These are phyloP conservation scores for Saccharomyces pastorianus DNA, from an alignment of 1,139 yeast genomes.

Conservation along the genomic window DNA sequence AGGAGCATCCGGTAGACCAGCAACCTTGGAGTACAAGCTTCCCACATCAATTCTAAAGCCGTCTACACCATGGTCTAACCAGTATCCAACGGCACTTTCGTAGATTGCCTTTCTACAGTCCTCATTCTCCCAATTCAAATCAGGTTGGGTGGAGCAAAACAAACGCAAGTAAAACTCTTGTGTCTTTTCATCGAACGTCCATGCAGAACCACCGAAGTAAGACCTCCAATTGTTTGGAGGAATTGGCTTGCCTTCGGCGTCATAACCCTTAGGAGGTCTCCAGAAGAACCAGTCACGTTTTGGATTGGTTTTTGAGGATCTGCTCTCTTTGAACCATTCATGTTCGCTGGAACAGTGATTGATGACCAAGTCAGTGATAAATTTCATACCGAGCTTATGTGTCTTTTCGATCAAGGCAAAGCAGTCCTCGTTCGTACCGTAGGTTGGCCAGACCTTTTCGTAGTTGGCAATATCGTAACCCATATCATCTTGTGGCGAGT, in stretches of 20 bases:
- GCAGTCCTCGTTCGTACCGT: conserved; percentile 49
- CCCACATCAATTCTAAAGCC: conserved; percentile 55
- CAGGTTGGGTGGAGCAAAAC: conserved; percentile 48
- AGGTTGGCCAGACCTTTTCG: conserved; percentile 42
- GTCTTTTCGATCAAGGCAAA: conserved; percentile 16
- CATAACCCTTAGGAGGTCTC: conserved; percentile 41
- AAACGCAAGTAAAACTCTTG: conserved; percentile 47
- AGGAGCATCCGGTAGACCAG: conserved; percentile 38
- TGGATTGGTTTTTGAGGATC: conserved; percentile 43
- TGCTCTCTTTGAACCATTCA: conserved; percentile 50
- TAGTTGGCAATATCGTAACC: conserved; percentile 55
- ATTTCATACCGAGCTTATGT: conserved; percentile 44
- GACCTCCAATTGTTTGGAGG: conserved; percentile 55
- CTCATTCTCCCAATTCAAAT: conserved; percentile 52
- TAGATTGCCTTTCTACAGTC: conserved; percentile 45
- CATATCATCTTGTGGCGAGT: conserved; percentile 56
- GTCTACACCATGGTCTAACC: conserved; percentile 51
- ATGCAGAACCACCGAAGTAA: conserved; percentile 46
- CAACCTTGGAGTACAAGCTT: conserved; percentile 45
- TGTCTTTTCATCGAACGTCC: conserved; percentile 48
- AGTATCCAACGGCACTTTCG: conserved; percentile 41
- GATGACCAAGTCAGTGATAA: conserved; percentile 49
- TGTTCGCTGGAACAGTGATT: conserved; percentile 53
- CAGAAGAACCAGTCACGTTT: conserved; percentile 59
- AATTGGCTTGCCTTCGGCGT: conserved; percentile 40